phyloP scores from a whole-genome alignment of 495 filamentous ascomycete genomes.

The Trichodelitschia bisporula region DNA sequence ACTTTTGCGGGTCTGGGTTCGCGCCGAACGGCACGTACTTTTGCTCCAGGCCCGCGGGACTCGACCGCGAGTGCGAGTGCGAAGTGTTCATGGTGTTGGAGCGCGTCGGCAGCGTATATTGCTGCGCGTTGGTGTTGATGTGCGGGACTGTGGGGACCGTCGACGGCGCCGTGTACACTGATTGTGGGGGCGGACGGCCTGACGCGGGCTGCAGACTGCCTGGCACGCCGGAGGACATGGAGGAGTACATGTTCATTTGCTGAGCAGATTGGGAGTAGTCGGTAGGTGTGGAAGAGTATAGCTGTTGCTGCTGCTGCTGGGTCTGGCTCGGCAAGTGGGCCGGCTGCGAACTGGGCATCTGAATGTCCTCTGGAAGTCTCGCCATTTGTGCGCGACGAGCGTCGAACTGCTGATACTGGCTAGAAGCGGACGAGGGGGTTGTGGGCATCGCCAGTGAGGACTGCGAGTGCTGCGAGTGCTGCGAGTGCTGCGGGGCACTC shows the following conservation, averaged over 20 bases:
- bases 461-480: constrained; percentile 26
- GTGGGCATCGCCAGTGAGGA: too few species aligned
- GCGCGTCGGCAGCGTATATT: constrained; percentile 41
- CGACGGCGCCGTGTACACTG: constrained; percentile 46
- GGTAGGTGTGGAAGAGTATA: constrained; percentile 23
- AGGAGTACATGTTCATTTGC: constrained; percentile 28
- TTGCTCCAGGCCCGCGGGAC: constrained; percentile 49
- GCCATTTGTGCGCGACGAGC: too few species aligned
- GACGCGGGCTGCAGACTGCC: constrained; percentile 45
- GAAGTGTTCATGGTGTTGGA: constrained; percentile 38
- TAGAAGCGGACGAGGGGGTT: too few species aligned
- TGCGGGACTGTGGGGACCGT: constrained; percentile 47
- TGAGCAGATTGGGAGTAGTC: constrained; percentile 32
- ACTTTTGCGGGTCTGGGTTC: constrained; percentile 41
- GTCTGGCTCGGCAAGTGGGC: too few species aligned
- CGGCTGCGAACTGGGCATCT: too few species aligned
- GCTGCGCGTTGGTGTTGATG: constrained; percentile 26
- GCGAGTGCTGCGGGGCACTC: constrained; percentile 11
- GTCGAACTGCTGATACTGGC: too few species aligned
- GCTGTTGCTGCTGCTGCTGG: constrained; percentile 26
- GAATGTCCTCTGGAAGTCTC: too few species aligned
- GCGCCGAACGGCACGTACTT: constrained; percentile 48
- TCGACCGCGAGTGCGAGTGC: constrained; percentile 59
- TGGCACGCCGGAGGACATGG: constrained; percentile 32
- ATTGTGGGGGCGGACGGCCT: constrained; percentile 36